Evolutionary conservation across 345 rosid species (phyloP), one percentile per base, ranked within the genome.

Genomic region (Ricinus communis): DNA sequence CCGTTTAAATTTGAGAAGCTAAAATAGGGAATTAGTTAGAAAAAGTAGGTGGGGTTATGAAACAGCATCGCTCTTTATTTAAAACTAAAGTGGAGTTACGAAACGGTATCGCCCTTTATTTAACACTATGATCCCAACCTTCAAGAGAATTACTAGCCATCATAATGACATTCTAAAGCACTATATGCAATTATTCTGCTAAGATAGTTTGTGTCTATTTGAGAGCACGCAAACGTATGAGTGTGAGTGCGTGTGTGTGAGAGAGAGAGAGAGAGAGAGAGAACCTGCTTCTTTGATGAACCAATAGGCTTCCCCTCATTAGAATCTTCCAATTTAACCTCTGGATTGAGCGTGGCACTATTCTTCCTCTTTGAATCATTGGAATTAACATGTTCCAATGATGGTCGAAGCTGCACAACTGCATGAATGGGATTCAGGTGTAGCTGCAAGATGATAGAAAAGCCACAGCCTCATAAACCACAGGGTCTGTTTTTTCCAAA

Each of bases 341-440:
- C 91, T 54, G 71, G 70, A 21, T 76, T 61, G 22, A 76, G 60
- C 33, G 76, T 61, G 18, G 55, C 75, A 65, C 61, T 76, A 50
- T 66, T 82, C 80, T 84, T 87, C 80, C 76, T 81, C 68, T 80
- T 84, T 15, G 79, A 79, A 51, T 65, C 73, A 79, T 68, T 70
- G 16, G 85, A 58, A 22, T 54, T 74, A 25, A 85, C 72, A 77
- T 83, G 82, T 40, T 78, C 73, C 81, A 83, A 53, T 4, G 92
- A 87, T 4, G 97, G 96, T 56, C 96, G 90, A 64, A 94, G 92
- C 82, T 94, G 97, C 79, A 87, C 93, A 74, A 85, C 87, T 62
- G 97, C 87, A 79, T 90, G 84, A 74, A 92, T 76, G 68, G 97
- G 98, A 80, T 91, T 91, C 87, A 94, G 74, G 79, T 86, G 77